Base-by-base conservation (phyloP, 2,329 filamentous ascomycete genomes). In the Neofusicoccum ribis region DNA sequence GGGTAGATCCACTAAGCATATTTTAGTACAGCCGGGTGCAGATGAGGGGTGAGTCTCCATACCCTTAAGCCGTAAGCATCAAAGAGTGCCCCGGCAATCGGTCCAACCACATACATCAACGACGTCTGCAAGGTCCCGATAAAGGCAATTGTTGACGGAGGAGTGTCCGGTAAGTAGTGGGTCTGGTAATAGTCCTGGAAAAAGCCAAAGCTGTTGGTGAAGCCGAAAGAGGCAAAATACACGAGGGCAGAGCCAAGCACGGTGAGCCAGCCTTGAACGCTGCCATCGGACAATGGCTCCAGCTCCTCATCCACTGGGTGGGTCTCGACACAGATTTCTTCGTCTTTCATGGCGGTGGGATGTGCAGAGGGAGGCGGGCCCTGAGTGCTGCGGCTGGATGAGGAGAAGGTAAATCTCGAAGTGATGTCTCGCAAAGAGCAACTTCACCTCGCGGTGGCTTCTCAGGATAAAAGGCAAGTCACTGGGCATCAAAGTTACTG, bases 181-280 rank as follows among this genome's bases (percentile, higher is more conserved):
- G 68, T 70, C 41, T 62, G 70, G 63, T 77, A 78, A 63, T 73
- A 74, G 23, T 77, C 73, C 54, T 76, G 75, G 58, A 76, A 76
- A 23, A 76, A 69, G 44, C 74, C 73, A 60, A 73, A 75, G 14
- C 70, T 46, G 49, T 64, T 64, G n/a, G 37, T 39, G 39, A 52
- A 54, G 37, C 61, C 61, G 49, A 64, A 49, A 41, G 44, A 50
- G 34, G 44, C 44, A 51, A 62, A 62, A 14, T 50, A 51, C 15
- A 51, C 59, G 46, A 62, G 59, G 4, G 47, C n/a, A 4, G 59
- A 49, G 20, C 59, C 59, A 5, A 62, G 59, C 14, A 62, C 44
- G 20, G 47, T 51, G 6, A 62, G 59, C 59, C 56, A 60, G n/a
- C 41, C 56, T 47, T 46, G 56, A 46, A 60, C 15, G 56, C 43